Percentiles rank a stretch among this genome's conserved stretches.
These are phyloP conservation scores for Lagenidium giganteum DNA, from an alignment of 352 stramenopile species.

Conservation along the genomic window DNA sequence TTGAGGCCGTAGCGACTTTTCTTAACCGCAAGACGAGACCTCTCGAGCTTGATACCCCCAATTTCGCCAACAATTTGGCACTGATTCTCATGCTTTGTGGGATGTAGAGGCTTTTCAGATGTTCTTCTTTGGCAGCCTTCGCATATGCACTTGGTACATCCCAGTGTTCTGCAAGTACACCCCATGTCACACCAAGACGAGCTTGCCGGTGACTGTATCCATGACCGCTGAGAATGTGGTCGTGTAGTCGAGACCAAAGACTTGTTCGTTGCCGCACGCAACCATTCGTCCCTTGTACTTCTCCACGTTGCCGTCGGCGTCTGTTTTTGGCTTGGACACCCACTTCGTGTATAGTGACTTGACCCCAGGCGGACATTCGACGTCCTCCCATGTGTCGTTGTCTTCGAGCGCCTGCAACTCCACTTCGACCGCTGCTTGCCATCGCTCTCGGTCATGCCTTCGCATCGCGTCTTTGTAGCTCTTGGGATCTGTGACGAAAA, in stretches of 20 bases:
- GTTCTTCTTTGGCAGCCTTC: constrained; percentile 15
- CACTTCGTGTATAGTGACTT: constrained; percentile 18
- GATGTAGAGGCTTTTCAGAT: constrained; percentile 13
- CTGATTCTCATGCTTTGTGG: constrained; percentile 13
- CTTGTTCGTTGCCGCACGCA: constrained; percentile 17
- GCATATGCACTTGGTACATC: constrained; percentile 31
- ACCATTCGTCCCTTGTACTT: constrained; percentile 18
- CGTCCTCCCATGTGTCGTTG: constrained; percentile 7
- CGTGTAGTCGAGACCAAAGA: constrained; percentile 13
- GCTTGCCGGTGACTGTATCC: constrained; percentile 17
- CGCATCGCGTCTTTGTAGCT: constrained; percentile 1
- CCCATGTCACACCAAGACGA: constrained; percentile 15
- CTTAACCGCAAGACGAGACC: constrained; percentile 12
- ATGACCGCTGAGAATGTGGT: constrained; percentile 22
- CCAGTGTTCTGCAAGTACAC: constrained; percentile 16
- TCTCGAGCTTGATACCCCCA: constrained; percentile 2
- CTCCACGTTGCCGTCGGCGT: constrained; percentile 8
- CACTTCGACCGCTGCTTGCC: neutral
- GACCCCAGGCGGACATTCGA: neutral
- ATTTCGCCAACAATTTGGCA: constrained; percentile 1
- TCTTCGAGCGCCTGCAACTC: neutral
- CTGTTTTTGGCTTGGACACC: constrained; percentile 21
- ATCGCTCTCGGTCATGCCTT: neutral
- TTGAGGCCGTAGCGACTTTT: constrained; percentile 26
- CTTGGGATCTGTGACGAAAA: constrained; percentile 5